A percentile compares a stretch with the other conserved stretches of the same genome.
Conservation (phyloP, 164 flowering plant species). For the Cinnamomum micranthum region DNA sequence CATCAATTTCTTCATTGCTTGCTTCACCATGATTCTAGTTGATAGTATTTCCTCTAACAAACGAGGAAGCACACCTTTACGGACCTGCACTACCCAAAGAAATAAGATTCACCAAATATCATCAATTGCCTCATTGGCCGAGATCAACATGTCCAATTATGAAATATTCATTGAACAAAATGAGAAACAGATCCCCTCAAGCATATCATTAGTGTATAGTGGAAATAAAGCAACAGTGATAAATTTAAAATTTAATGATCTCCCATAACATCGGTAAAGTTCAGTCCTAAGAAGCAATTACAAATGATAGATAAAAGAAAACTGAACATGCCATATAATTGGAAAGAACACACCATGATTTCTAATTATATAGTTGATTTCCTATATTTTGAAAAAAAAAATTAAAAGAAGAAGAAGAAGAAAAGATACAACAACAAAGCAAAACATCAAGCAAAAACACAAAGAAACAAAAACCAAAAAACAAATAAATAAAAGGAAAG, state of each 20-base stretch:
- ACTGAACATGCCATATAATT: too few species aligned
- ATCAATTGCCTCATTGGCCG: too few species aligned
- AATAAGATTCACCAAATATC: not conserved
- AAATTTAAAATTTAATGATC: too few species aligned
- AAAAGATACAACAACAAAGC: not conserved
- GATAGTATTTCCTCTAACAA: constrained; percentile 89
- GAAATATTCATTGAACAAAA: not conserved
- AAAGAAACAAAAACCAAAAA: too few species aligned
- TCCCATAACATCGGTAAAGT: not conserved
- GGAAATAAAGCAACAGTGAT: not conserved
- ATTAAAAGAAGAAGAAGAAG: not conserved
- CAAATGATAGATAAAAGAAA: not conserved
- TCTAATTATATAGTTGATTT: too few species aligned
- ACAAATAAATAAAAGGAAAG: too few species aligned
- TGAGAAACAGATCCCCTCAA: not conserved
- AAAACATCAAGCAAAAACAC: not conserved
- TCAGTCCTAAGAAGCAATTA: not conserved
- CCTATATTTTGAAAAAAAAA: too few species aligned
- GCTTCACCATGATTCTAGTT: constrained; percentile 91
- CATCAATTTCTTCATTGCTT: constrained; percentile 79
- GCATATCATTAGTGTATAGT: not conserved
- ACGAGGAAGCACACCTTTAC: constrained; percentile 89
- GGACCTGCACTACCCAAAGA: constrained; percentile 40
- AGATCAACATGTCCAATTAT: not conserved
- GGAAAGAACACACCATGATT: too few species aligned